Base-by-base conservation (phyloP, 139 green algal genomes). In the Asterochloris sp. region DNA sequence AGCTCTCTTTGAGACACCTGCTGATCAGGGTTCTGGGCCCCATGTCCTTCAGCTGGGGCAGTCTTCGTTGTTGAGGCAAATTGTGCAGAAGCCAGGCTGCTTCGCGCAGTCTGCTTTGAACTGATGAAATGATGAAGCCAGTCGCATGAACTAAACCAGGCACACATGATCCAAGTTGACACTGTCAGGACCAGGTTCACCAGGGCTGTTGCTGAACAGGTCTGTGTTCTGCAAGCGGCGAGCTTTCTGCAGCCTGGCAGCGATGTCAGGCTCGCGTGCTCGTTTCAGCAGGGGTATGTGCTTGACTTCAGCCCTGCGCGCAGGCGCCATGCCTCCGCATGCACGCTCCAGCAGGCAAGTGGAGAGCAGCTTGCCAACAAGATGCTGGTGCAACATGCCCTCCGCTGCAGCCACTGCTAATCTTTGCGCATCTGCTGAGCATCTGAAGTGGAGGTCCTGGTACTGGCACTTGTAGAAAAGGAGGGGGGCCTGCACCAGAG, bases 271-370 rank as follows among this genome's bases (percentile, higher is more conserved):
- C 84, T 96, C 92, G 23, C 66, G 91, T 0, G 80, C 79, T 0
- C 92, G 86, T 67, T 78, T 60, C 24, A 89, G 69, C 79, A 95
- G 78, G 47, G 83, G 88, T 17, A 92, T 82, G 82, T 92, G 86
- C 62, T 68, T 64, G 13, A 28, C 26, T 17, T 19, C 63, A 13
- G 78, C 69, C 1, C 54, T 60, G 47, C 54, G 4, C 38, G 38
- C 38, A 54, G 38, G 38, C 38, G 38, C 38, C 4, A 54, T 54
- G 38, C 38, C 38, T 6, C 6, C 6, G 38, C 38, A 54, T 2
- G 38, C 38, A 54, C 38, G 38, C 38, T 54, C 38, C 38, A 54
- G 38, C 38, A 54, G 38, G 38, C 38, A 54, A 54, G 38, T 6
- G 38, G 38, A 54, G 38, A 54, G 38, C 38, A 54, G 38, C 38